A percentile compares a stretch with the other conserved stretches of the same genome.
Conservation (phyloP, 2,329 filamentous ascomycete species). For the Colletotrichum lindemuthianum region DNA sequence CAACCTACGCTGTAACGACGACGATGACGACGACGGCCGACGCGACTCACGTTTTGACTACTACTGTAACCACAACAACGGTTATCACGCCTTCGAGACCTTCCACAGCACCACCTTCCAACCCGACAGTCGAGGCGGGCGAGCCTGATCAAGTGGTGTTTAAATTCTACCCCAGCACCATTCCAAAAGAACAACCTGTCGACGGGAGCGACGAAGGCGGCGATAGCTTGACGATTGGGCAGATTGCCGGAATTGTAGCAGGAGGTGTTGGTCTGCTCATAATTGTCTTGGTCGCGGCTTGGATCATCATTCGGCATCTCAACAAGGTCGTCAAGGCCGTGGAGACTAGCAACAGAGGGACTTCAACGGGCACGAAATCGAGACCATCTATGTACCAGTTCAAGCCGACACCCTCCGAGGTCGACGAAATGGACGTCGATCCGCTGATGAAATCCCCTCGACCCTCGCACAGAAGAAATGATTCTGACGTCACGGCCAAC, state of each 20-base stretch:
- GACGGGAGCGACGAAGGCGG: constrained; percentile 41
- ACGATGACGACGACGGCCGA: constrained; percentile 57
- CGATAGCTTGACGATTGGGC: constrained; percentile 49
- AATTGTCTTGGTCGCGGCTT: constrained; percentile 57
- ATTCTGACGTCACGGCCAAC: constrained; percentile 26
- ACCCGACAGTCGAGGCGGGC: constrained; percentile 39
- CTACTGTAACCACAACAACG: constrained; percentile 51
- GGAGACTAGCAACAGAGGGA: constrained; percentile 45
- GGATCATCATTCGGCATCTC: constrained; percentile 61
- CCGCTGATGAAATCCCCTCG: constrained; percentile 49
- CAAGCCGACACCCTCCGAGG: constrained; percentile 53
- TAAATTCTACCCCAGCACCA: constrained; percentile 56
- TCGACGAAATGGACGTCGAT: constrained; percentile 54
- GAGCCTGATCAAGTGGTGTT: constrained; percentile 46
- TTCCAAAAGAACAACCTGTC: constrained; percentile 52
- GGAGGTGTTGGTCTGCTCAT: constrained; percentile 60
- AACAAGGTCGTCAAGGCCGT: constrained; percentile 56
- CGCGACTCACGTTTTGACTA: constrained; percentile 49
- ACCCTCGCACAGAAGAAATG: constrained; percentile 32
- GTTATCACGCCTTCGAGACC: constrained; percentile 50
- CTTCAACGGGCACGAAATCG: constrained; percentile 45
- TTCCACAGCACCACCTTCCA: constrained; percentile 39
- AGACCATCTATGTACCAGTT: constrained; percentile 51
- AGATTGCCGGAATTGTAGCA: constrained; percentile 64
- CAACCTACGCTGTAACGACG: constrained; percentile 56